These are phyloP conservation scores for Wallacemonas collosoma DNA, from an alignment of 208 protist species.

Conservation along the genomic window DNA sequence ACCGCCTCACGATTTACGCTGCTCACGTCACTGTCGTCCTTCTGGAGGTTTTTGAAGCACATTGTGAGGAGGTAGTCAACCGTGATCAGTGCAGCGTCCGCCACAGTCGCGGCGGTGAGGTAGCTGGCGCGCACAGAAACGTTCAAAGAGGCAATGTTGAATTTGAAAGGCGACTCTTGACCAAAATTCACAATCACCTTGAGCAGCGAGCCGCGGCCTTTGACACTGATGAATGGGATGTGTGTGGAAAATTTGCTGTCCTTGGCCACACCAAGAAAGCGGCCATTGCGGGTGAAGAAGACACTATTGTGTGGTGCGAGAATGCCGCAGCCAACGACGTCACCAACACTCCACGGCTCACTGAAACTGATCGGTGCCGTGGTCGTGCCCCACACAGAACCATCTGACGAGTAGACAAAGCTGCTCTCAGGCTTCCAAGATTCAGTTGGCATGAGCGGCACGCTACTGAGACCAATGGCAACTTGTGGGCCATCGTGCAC, in stretches of 20 bases:
- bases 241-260: constrained; percentile 47
- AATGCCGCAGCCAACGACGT: constrained; percentile 88
- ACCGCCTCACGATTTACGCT: constrained; percentile 59
- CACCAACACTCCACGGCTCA: constrained; percentile 59
- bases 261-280: constrained; percentile 80
- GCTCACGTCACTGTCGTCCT: constrained; percentile 14
- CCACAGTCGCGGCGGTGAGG: constrained; percentile 50
- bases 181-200: constrained; percentile 92
- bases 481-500: constrained; percentile 47
- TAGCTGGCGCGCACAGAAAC: constrained; percentile 55
- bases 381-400: constrained; percentile 32
- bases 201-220: constrained; percentile 54
- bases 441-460: constrained; percentile 47
- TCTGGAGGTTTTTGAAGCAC: constrained; percentile 63
- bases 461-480: constrained; percentile 62
- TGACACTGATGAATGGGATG: constrained; percentile 70
- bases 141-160: constrained; percentile 81
- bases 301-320: constrained; percentile 74
- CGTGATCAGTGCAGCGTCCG: constrained; percentile 71
- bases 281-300: constrained; percentile 89
- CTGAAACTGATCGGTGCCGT: constrained; percentile 41
- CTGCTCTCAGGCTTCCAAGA: constrained; percentile 33
- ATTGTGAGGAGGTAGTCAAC: constrained; percentile 75
- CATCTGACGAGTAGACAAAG: constrained; percentile 54
- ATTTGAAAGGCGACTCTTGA: constrained; percentile 73